Evolutionary conservation across 495 filamentous ascomycete genomes (phyloP), one percentile per base, ranked within the genome.

Genomic region (Aspergillus kassunensis): DNA sequence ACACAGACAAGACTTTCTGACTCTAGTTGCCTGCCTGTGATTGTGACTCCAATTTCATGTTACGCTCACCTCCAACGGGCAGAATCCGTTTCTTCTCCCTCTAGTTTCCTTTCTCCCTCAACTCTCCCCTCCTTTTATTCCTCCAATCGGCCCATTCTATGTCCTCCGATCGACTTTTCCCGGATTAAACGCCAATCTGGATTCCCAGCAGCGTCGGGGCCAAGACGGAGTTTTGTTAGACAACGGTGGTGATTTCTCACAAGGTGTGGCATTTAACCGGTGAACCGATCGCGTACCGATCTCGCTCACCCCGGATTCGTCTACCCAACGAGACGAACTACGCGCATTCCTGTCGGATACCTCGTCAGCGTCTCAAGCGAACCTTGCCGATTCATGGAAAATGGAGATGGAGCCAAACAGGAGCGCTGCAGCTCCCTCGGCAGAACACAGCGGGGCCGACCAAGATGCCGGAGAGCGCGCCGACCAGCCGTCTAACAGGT

Each of bases 351-450:
- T 40, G 23, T 21, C 55, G 44, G 47, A 35, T 24, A 23, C 21
- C 8, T 52, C 49, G 34, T 47, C 16, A 33, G 25, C 27, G 20
- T 21, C 11, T 45, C 46, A 50, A 24, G 18, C 27, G 55, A 34
- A 1, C 39, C 44, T 33, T 15, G 30, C n/a, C 45, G 33, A 49
- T 69, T 66, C 55, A 71, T 70, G 67, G 19, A 40, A 30, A 70
- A 82, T 82, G 79, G 73, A 80, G 59, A 53, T 69, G 61, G 76
- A 81, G 51, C 61, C 77, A 53, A 72, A 79, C 64, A 75, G 73
- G 64, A 65, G 62, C 49, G 63, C 65, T 29, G 60, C 64, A 42
- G 62, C 63, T 45, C 67, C 73, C 44, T 77, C 71, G 57, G 67
- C 68, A 25, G 78, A 80, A 54, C 70, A 67, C 49, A 75, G 66